Conservation (phyloP, 78 protist genomes). For the Polysphondylium violaceum region DNA sequence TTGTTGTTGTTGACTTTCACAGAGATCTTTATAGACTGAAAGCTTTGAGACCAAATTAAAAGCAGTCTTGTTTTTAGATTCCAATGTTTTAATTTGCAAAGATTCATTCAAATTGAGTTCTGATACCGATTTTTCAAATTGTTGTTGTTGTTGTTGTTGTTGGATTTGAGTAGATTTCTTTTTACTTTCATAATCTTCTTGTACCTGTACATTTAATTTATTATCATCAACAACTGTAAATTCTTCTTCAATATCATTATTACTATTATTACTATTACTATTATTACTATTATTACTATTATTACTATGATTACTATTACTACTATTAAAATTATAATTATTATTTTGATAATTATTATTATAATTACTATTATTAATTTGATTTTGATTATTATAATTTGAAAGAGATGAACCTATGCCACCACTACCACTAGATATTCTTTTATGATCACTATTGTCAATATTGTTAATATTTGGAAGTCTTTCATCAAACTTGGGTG, state of each 20-base stretch:
- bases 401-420: not conserved
- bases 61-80: slow-evolving; percentile 43
- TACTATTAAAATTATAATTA: not conserved
- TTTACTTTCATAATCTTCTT: not conserved
- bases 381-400: not conserved
- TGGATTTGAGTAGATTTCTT: not conserved
- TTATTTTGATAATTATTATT: not conserved
- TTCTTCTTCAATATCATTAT: slow-evolving; percentile 38
- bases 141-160: not conserved
- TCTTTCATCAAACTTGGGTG: slow-evolving; percentile 35
- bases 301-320: not conserved
- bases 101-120: slow-evolving; percentile 20
- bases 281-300: not conserved
- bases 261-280: not conserved
- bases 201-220: not conserved
- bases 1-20: slow-evolving; percentile 24
- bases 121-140: not conserved
- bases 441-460: not conserved
- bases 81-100: slow-evolving; percentile 13
- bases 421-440: not conserved
- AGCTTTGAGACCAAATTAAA: slow-evolving; percentile 60
- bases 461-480: not conserved
- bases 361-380: not conserved
- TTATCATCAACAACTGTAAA: slow-evolving; percentile 59
- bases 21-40: slow-evolving; percentile 56